phyloP scores from a whole-genome alignment of 257 asterid genomes.

The Jasminum sambac region DNA sequence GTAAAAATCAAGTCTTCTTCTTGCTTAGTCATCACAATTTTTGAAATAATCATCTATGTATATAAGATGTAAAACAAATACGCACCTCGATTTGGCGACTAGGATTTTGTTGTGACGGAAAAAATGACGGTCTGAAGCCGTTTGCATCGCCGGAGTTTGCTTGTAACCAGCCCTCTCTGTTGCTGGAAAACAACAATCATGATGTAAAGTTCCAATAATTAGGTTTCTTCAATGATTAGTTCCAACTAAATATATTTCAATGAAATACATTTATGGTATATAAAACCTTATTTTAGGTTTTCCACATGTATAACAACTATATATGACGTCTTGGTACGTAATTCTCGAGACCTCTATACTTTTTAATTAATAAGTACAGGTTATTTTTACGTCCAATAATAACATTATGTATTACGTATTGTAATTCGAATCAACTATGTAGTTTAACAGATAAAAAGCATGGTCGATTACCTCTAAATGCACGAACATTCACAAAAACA shows the following conservation, averaged over 20 bases:
- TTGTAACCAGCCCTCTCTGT: slow-evolving; percentile 75
- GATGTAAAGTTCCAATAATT: too few relatives aligned
- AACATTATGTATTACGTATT: neutral
- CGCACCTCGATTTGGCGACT: slow-evolving; percentile 54
- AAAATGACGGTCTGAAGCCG: slow-evolving; percentile 46
- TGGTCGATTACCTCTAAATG: neutral
- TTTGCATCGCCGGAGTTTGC: slow-evolving; percentile 47
- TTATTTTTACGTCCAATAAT: neutral
- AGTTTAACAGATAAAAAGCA: neutral
- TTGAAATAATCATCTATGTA: neutral
- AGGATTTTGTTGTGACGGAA: slow-evolving; percentile 52
- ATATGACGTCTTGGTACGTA: neutral
- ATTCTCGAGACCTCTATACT: neutral
- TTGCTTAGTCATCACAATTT: too few relatives aligned
- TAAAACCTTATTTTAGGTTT: neutral
- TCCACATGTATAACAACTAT: neutral
- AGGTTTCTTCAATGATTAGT: neutral
- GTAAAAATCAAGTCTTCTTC: too few relatives aligned
- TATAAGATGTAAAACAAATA: neutral
- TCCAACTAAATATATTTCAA: neutral
- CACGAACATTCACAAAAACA: neutral
- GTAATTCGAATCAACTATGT: neutral
- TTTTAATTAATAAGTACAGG: neutral
- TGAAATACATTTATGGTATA: neutral
- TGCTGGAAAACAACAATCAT: slow-evolving; percentile 34